Evolutionary conservation across 176 grass and related monocot species (phyloP).

Genomic region (Aegilops bicornis): DNA sequence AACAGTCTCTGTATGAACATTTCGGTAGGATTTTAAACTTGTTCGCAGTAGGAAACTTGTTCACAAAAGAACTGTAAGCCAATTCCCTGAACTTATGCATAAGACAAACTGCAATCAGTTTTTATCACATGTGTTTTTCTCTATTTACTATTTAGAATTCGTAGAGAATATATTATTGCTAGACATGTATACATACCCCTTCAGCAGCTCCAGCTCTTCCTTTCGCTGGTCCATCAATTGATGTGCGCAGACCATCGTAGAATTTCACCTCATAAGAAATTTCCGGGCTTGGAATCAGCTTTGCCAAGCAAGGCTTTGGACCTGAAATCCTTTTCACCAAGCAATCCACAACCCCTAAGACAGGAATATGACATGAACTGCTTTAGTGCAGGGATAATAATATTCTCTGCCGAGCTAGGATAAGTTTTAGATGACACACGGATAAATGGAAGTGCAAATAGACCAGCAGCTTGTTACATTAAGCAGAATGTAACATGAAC

Average conservation of each 20-base stretch:
- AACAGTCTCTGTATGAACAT: neutral
- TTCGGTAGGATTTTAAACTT: constrained; percentile 2
- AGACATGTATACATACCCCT: constrained; percentile 28
- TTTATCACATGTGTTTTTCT: neutral
- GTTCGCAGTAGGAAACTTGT: neutral
- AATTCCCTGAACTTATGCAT: neutral
- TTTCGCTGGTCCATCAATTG: constrained; percentile 28
- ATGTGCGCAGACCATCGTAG: neutral
- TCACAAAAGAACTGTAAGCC: neutral
- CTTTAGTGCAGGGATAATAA: neutral
- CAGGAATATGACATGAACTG: neutral
- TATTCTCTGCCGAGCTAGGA: neutral
- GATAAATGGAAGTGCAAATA: neutral
- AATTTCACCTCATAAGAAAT: constrained; percentile 29
- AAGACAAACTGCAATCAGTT: neutral
- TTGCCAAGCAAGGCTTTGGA: neutral
- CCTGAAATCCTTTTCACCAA: neutral
- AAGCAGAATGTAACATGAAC: neutral
- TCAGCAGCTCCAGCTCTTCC: constrained; percentile 31
- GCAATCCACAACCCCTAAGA: constrained; percentile 30
- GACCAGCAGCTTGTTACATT: neutral
- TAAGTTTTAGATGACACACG: neutral
- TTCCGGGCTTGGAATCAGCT: neutral
- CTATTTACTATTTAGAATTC: neutral
- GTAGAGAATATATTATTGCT: neutral